Evolutionary conservation across 192 early-diverging fungal genomes (phyloP).

Genomic region (Entophlyctis luteolus): DNA sequence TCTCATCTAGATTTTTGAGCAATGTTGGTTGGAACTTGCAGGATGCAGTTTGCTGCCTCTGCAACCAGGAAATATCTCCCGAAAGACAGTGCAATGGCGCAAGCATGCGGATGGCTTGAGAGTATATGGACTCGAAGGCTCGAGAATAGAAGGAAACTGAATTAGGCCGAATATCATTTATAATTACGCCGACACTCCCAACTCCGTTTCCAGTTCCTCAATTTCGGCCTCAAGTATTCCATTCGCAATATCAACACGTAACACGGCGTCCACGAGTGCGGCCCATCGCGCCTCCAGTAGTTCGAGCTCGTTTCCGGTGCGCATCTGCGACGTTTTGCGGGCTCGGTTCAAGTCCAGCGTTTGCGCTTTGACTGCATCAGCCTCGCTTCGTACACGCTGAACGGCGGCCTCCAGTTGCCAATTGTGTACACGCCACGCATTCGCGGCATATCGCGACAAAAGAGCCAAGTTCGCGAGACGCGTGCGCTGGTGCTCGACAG

Average conservation of each 20-base stretch:
- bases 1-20: too few relatives aligned
- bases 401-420: slow-evolving; percentile 37
- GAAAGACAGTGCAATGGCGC: too few relatives aligned
- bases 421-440: slow-evolving; percentile 44
- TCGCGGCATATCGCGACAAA: slow-evolving; percentile 41
- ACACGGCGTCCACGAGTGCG: slow-evolving; percentile 22
- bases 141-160: too few relatives aligned
- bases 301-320: slow-evolving; percentile 23
- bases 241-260: slow-evolving; percentile 36
- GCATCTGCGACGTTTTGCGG: slow-evolving; percentile 48
- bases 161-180: too few relatives aligned
- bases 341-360: slow-evolving; percentile 42
- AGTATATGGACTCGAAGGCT: too few relatives aligned
- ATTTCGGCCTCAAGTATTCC: slow-evolving; percentile 33
- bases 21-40: too few relatives aligned
- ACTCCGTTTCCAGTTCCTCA: slow-evolving; percentile 9
- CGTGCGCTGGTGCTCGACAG: slow-evolving; percentile 44
- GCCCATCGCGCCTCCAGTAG: slow-evolving; percentile 25
- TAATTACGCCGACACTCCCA: not conserved
- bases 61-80: too few relatives aligned
- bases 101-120: too few relatives aligned
- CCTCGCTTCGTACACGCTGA: slow-evolving; percentile 28
- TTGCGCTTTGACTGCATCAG: slow-evolving; percentile 2
- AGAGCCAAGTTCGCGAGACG: slow-evolving; percentile 49
- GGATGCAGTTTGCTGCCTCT: too few relatives aligned